phyloP scores from a whole-genome alignment of 345 rosid species.

The Citrus hindsii region DNA sequence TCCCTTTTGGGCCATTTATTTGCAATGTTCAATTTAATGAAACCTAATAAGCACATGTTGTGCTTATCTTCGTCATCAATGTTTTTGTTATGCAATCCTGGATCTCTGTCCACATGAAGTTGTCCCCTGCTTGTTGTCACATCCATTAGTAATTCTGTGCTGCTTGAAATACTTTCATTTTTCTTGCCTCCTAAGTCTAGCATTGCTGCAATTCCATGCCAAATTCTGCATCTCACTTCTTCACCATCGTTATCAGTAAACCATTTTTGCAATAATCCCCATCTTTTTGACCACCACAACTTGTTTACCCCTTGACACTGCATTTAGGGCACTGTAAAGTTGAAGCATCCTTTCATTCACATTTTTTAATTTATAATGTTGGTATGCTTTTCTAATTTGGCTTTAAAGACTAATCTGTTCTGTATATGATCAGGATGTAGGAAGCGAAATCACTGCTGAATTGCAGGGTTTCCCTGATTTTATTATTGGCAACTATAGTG shows the following conservation, averaged over 20 bases:
- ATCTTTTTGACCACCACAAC: neutral
- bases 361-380: neutral
- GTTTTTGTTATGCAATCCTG: neutral
- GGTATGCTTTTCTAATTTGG: neutral
- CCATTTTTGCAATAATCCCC: neutral
- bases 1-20: neutral
- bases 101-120: neutral
- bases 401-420: conserved; percentile 1
- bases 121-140: neutral
- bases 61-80: neutral
- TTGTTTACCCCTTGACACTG: neutral
- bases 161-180: neutral
- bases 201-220: neutral
- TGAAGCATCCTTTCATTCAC: neutral
- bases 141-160: neutral
- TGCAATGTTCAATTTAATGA: neutral
- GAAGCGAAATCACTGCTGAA: conserved; percentile 82
- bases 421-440: conserved; percentile 64
- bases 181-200: neutral
- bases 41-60: neutral
- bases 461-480: conserved; percentile 87
- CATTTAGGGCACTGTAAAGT: conserved; percentile 3
- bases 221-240: neutral
- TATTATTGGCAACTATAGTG: conserved; percentile 96
- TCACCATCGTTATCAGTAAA: neutral